Percentiles rank a stretch among this genome's conserved stretches.
Conservation (phyloP, 805 yeast species). For the Candida coleopterorum region DNA sequence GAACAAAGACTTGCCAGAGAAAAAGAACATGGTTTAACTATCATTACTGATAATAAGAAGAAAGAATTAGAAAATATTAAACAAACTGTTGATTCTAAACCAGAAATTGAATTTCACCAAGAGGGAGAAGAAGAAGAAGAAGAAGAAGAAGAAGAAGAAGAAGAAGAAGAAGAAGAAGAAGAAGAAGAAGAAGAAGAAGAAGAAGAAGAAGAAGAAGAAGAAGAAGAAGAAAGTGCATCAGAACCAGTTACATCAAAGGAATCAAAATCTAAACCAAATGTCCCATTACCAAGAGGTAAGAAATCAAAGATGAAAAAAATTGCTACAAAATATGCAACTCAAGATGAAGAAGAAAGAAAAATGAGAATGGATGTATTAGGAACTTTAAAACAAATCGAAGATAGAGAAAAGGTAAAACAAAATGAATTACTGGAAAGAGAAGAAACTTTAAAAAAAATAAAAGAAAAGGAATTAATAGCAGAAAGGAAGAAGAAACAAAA, state of each 20-base stretch:
- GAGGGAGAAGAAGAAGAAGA: neutral
- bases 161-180: neutral
- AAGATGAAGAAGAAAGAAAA: constrained; percentile 82
- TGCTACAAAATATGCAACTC: constrained; percentile 78
- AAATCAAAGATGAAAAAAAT: constrained; percentile 80
- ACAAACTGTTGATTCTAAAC: too few species aligned
- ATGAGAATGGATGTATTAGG: constrained; percentile 80
- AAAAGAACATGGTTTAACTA: constrained; percentile 33
- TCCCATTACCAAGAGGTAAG: constrained; percentile 68
- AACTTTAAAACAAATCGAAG: constrained; percentile 59
- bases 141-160: neutral
- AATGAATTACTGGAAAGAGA: constrained; percentile 18
- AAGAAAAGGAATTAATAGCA: constrained; percentile 30
- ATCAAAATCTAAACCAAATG: constrained; percentile 10
- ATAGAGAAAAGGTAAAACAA: constrained; percentile 14
- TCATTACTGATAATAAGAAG: constrained; percentile 33
- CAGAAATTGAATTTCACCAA: too few species aligned
- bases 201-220: constrained; percentile 7
- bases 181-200: neutral
- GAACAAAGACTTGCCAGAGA: constrained; percentile 26
- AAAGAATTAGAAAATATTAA: constrained; percentile 20
- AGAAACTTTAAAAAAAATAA: constrained; percentile 18
- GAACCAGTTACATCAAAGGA: constrained; percentile 3
- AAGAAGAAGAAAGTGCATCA: neutral
- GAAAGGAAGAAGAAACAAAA: constrained; percentile 43